Evolutionary conservation across 192 early-diverging fungal species (phyloP), one percentile per base, ranked within the genome.

Genomic region (Rhizophagus clarus): DNA sequence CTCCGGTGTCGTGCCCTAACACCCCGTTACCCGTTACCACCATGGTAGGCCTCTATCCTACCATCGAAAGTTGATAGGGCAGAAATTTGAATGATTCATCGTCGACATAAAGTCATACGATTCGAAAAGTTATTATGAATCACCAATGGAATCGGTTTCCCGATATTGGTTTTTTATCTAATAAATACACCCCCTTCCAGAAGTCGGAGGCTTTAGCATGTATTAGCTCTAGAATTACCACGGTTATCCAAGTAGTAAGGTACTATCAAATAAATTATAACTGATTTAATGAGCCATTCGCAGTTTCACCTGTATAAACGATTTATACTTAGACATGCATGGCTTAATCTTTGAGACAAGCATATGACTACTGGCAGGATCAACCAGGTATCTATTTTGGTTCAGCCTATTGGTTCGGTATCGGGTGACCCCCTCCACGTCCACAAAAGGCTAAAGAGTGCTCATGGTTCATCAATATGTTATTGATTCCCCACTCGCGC

Each of bases 51-150:
- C 89, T 89, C 88, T 92, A 92, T 89, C 86, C 86, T 93, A 90
- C 91, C 90, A 93, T 92, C 91, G 87, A 91, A 87, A 92, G 88
- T 87, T 93, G 92, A 92, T 93, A 94, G 91, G 91, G 90, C 91
- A 93, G 91, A 93, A 91, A 92, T 93, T 92, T 91, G 90, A 93
- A 92, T 91, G 90, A 92, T 88, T 88, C 92, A 92, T 91, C 91
- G 89, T 87, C 86, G 85, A 85, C 89, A 81, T 86, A 91, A 88
- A 87, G 88, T 87, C 88, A 82, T 89, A 86, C 91, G 89, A 89
- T 92, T 91, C 87, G 90, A 89, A 87, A 86, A 91, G 90, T 91
- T 92, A 92, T 90, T 87, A 90, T 92, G 90, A 91, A 79, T 90
- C 90, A 90, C 88, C 90, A 83, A 47, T 74, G 56, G 89, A 87